Evolutionary conservation across 164 flowering plant genomes (phyloP).

Genomic region (Magnolia sinica): DNA sequence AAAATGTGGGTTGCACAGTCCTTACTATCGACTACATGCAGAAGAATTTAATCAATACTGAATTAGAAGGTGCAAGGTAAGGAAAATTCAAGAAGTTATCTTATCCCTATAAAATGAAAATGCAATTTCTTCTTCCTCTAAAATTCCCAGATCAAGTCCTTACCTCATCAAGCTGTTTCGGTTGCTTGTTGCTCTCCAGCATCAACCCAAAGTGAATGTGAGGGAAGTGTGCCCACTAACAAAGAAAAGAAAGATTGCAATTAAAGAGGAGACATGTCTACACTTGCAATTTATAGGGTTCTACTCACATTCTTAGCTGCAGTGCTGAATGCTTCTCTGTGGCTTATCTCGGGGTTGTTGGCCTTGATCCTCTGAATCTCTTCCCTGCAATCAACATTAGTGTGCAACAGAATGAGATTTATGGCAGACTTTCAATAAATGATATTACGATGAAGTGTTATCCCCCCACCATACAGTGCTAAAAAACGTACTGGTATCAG

Average conservation of each 20-base stretch:
- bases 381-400: constrained; percentile 41
- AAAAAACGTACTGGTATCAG: no score
- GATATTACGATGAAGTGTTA: no score
- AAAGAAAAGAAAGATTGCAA: not conserved
- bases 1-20: no score
- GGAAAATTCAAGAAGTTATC: no score
- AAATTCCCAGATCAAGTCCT: not conserved
- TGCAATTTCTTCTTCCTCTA: no score
- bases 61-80: no score
- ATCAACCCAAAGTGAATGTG: constrained; percentile 85
- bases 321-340: constrained; percentile 86
- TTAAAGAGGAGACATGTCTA: not conserved
- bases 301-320: constrained; percentile 88
- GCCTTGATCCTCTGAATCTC: constrained; percentile 97
- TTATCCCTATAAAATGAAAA: no score
- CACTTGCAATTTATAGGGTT: not conserved
- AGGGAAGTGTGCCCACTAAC: constrained; percentile 91
- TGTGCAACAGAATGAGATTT: not conserved
- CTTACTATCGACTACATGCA: no score
- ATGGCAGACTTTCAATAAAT: not conserved
- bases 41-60: no score
- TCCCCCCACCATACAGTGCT: no score
- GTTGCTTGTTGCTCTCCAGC: constrained; percentile 63
- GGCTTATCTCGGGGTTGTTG: constrained; percentile 83
- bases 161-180: constrained; percentile 52